These are phyloP conservation scores for Backusella liffmaniae DNA, from an alignment of 192 early-diverging fungal genomes.

Conservation along the genomic window DNA sequence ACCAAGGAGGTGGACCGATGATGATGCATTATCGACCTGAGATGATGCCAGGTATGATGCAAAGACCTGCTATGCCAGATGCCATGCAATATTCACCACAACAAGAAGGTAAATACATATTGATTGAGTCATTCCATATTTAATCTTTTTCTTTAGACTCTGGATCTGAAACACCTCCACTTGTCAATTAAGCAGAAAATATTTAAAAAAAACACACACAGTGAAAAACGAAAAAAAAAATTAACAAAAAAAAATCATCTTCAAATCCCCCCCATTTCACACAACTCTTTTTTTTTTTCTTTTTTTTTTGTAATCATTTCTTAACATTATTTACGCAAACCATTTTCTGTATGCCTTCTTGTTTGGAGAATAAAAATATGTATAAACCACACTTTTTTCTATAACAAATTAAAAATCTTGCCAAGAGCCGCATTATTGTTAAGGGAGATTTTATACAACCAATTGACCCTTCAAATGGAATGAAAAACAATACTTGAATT, in stretches of 20 bases:
- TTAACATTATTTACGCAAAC: neutral
- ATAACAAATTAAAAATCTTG: neutral
- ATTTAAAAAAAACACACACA: neutral
- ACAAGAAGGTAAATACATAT: neutral
- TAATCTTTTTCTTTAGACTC: neutral
- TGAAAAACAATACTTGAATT: neutral
- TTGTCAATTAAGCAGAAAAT: neutral
- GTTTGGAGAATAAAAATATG: neutral
- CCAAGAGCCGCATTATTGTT: too few relatives aligned
- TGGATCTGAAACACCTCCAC: slow-evolving; percentile 9
- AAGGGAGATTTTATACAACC: neutral
- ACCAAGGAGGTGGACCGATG: slow-evolving; percentile 45
- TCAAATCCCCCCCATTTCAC: neutral
- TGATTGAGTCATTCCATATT: too few relatives aligned
- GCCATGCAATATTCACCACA: slow-evolving; percentile 36
- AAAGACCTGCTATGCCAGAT: slow-evolving; percentile 45
- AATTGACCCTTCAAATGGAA: neutral
- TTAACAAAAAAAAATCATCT: neutral
- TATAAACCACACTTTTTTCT: neutral
- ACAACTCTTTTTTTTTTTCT: neutral
- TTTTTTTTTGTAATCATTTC: neutral
- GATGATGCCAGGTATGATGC: slow-evolving; percentile 52
- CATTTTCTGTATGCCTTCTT: neutral
- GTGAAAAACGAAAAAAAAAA: neutral
- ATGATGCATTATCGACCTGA: slow-evolving; percentile 60